phyloP scores from a whole-genome alignment of 495 filamentous ascomycete species.

The Penicillium herquei region DNA sequence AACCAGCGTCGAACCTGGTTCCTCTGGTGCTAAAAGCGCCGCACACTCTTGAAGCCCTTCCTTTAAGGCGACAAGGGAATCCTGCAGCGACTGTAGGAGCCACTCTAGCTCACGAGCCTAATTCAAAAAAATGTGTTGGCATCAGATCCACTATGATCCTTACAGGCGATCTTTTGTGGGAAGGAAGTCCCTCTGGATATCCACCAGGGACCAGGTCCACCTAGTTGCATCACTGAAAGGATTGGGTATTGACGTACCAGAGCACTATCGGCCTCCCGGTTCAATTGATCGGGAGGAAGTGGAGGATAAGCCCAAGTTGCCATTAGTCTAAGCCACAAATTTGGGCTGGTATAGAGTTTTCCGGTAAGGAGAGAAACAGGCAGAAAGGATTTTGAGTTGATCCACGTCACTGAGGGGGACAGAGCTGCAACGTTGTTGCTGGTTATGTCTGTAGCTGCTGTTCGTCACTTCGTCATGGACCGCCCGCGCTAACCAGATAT shows the following conservation, averaged over 20 bases:
- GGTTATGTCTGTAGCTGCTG: conserved; percentile 3
- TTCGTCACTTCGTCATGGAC: conserved; percentile 37
- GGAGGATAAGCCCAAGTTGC: conserved; percentile 76
- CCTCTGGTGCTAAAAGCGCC: conserved; percentile 74
- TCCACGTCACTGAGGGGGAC: conserved; percentile 25
- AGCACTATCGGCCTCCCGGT: conserved; percentile 64
- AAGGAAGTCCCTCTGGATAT: conserved; percentile 10
- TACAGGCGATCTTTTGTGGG: conserved; percentile 7
- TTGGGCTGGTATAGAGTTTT: neutral
- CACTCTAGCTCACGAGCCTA: conserved; percentile 80
- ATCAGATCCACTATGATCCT: conserved; percentile 24
- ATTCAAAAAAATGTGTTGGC: conserved; percentile 13
- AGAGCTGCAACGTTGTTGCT: conserved; percentile 24
- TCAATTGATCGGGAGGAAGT: conserved; percentile 60
- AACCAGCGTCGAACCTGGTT: conserved; percentile 81
- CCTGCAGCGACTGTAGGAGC: conserved; percentile 77
- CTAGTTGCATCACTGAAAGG: conserved; percentile 6
- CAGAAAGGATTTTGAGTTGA: conserved; percentile 19
- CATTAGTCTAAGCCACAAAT: conserved; percentile 37
- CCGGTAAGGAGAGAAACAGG: conserved; percentile 14
- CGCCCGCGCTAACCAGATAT: conserved; percentile 16
- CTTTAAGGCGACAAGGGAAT: conserved; percentile 73
- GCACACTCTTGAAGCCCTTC: conserved; percentile 87
- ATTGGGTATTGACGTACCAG: conserved; percentile 49
- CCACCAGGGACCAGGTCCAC: conserved; percentile 14